These are phyloP conservation scores for Cutaneotrichosporon spelunceum DNA, from an alignment of 1,284 basidiomycete species.

Conservation along the genomic window DNA sequence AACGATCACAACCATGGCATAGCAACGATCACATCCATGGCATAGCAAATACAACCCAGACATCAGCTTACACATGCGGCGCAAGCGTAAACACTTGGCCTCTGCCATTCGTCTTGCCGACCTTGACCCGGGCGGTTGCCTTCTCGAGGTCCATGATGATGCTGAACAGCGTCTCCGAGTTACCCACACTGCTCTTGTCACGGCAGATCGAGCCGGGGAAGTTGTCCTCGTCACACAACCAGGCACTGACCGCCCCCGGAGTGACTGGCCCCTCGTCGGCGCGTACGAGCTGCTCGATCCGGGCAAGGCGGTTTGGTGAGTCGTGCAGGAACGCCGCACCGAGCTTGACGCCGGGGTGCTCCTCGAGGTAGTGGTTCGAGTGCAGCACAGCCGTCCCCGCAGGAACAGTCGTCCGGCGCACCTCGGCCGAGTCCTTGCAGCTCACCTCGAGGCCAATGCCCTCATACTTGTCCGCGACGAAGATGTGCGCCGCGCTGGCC, in stretches of 20 bases:
- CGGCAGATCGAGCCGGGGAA: slow-evolving; percentile 22
- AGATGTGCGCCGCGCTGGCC: slow-evolving; percentile 20
- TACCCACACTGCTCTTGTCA: slow-evolving; percentile 5
- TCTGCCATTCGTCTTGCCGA: slow-evolving; percentile 17
- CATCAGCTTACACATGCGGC: slow-evolving; percentile 4
- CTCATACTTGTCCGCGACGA: slow-evolving; percentile 16
- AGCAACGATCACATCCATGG: background rate
- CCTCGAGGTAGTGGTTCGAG: slow-evolving; percentile 26
- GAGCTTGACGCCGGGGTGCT: slow-evolving; percentile 20
- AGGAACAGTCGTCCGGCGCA: slow-evolving; percentile 3
- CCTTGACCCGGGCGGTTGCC: slow-evolving; percentile 9
- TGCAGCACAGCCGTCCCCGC: slow-evolving; percentile 14
- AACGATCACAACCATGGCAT: background rate
- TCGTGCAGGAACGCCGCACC: slow-evolving; percentile 1
- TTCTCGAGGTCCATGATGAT: slow-evolving; percentile 24
- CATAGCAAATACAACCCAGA: background rate
- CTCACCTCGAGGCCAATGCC: slow-evolving; percentile 20
- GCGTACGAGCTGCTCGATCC: slow-evolving; percentile 17
- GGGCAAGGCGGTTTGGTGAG: slow-evolving; percentile 13
- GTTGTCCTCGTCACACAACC: slow-evolving; percentile 16
- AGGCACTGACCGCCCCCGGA: slow-evolving; percentile 3
- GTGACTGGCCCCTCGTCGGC: slow-evolving; percentile 1
- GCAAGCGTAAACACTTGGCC: slow-evolving; percentile 11
- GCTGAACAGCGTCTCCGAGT: slow-evolving; percentile 20
- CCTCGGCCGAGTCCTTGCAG: slow-evolving; percentile 7